These are phyloP conservation scores for Poa annua DNA, from an alignment of 176 grass and related monocot genomes.

Conservation along the genomic window DNA sequence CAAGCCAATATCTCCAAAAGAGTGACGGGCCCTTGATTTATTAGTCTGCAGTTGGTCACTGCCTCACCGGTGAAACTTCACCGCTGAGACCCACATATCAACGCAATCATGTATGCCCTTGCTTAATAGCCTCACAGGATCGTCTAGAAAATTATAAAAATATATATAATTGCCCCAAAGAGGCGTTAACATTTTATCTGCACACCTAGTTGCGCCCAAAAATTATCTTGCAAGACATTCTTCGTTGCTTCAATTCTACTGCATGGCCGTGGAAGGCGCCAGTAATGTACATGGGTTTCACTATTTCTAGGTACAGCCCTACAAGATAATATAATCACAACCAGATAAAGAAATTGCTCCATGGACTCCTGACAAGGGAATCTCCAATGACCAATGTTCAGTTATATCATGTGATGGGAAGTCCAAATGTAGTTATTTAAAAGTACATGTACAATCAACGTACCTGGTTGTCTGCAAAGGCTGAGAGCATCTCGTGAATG, in stretches of 20 bases:
- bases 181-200: not conserved
- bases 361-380: not conserved
- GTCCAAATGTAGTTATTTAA: not conserved
- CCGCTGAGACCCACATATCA: conserved; percentile 41
- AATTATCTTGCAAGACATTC: not conserved
- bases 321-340: not conserved
- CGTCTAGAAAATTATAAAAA: conserved; percentile 9
- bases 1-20: conserved; percentile 42
- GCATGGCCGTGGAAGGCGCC: not conserved
- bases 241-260: conserved; percentile 5
- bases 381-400: conserved; percentile 6
- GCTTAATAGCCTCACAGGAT: conserved; percentile 28
- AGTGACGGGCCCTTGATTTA: conserved; percentile 36
- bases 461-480: conserved; percentile 29
- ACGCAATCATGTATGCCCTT: conserved; percentile 38
- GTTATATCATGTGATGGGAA: not conserved
- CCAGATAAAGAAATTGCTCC: conserved; percentile 25
- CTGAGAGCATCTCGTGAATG: conserved; percentile 34
- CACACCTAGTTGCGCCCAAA: not conserved
- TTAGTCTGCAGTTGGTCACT: conserved; percentile 46
- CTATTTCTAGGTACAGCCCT: not conserved
- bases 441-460: not conserved
- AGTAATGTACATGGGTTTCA: not conserved
- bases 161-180: conserved; percentile 4
- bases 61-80: conserved; percentile 37